Evolutionary conservation across 129 eudicot species (phyloP).

Genomic region (Oenanthe sinensis): DNA sequence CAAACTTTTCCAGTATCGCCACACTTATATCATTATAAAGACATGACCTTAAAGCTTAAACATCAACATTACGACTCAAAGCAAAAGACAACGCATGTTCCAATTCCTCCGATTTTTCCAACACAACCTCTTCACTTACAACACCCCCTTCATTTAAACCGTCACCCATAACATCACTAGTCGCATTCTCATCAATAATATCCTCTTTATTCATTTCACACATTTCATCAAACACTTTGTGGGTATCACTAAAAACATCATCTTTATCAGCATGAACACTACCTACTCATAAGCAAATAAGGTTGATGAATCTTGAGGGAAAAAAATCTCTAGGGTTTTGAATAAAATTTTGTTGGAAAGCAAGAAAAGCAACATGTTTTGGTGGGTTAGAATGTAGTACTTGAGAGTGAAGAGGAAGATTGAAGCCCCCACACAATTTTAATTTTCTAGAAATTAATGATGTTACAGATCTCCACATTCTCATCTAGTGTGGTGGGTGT

Average conservation of each 20-base stretch:
- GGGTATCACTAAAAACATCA: background rate
- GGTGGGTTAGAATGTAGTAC: background rate
- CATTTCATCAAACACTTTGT: slow-evolving; percentile 5
- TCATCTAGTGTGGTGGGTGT: background rate
- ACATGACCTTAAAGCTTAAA: slow-evolving; percentile 29
- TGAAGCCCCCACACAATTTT: background rate
- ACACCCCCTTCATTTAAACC: background rate
- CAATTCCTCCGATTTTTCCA: slow-evolving; percentile 27
- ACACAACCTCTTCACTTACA: slow-evolving; percentile 26
- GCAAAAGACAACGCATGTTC: slow-evolving; percentile 40
- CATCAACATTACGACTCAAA: slow-evolving; percentile 27
- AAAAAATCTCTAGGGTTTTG: background rate
- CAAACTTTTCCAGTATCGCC: slow-evolving; percentile 49
- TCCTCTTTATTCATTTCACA: background rate
- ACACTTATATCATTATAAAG: slow-evolving; percentile 36
- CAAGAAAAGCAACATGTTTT: background rate
- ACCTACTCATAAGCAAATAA: background rate
- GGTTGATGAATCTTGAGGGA: background rate
- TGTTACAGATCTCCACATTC: slow-evolving; percentile 21
- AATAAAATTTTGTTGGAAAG: background rate
- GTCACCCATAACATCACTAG: background rate
- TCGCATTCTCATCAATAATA: background rate
- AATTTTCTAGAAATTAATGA: slow-evolving; percentile 12
- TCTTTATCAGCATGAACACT: background rate
- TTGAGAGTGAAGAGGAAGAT: background rate